These are phyloP conservation scores for Coriaria nepalensis DNA, from an alignment of 306 rosid species.

Conservation along the genomic window DNA sequence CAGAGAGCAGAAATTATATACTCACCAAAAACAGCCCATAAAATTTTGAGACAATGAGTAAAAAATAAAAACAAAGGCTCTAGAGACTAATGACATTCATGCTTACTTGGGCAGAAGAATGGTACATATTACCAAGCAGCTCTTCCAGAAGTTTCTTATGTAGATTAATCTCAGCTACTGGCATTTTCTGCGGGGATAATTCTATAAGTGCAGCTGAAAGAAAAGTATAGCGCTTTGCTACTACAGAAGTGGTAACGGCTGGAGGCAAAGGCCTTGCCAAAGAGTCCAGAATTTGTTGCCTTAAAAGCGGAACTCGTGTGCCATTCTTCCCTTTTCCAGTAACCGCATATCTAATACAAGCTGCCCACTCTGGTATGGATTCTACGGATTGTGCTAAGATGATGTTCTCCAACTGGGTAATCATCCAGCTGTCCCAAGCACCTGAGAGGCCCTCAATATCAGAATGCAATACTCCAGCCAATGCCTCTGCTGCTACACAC, in stretches of 20 bases:
- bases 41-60: no score
- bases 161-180: conserved; percentile 55
- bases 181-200: conserved; percentile 84
- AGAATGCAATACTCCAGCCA: conserved; percentile 91
- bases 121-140: conserved; percentile 81
- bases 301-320: conserved; percentile 73
- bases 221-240: conserved; percentile 86
- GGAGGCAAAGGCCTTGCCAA: conserved; percentile 68
- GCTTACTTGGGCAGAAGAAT: conserved; percentile 96
- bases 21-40: no score
- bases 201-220: conserved; percentile 91
- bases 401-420: conserved; percentile 70
- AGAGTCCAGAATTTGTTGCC: conserved; percentile 81
- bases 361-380: conserved; percentile 95
- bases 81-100: conserved; percentile 5
- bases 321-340: conserved; percentile 96
- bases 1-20: conserved; percentile 19
- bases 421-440: conserved; percentile 88
- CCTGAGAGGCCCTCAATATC: conserved; percentile 67
- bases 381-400: conserved; percentile 80
- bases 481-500: conserved; percentile 97
- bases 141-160: conserved; percentile 71
- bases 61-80: conserved; percentile 4
- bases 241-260: conserved; percentile 72
- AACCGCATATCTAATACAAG: conserved; percentile 89